These are phyloP conservation scores for Talaromyces sp. DNA, from an alignment of 2,329 filamentous ascomycete genomes.

Conservation along the genomic window DNA sequence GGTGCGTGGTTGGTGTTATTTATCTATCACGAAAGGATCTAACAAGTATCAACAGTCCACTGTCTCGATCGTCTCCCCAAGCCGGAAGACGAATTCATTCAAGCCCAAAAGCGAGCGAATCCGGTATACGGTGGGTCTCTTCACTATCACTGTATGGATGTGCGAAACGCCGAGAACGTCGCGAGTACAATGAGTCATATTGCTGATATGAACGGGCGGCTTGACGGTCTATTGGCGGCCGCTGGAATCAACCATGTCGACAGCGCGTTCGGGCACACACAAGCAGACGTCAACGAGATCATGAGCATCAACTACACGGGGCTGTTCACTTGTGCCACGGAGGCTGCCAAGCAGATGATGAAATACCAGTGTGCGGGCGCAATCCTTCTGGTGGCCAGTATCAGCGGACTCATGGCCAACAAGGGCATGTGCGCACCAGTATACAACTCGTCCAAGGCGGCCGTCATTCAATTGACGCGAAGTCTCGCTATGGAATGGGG, in stretches of 20 bases:
- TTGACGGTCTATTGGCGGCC: slow-evolving; percentile 39
- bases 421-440: slow-evolving; percentile 38
- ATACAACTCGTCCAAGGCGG: slow-evolving; percentile 52
- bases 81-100: slow-evolving; percentile 38
- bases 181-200: slow-evolving; percentile 30
- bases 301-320: slow-evolving; percentile 47
- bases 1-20: slow-evolving; percentile 19
- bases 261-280: slow-evolving; percentile 35
- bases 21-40: background rate
- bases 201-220: slow-evolving; percentile 26
- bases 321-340: slow-evolving; percentile 43
- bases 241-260: slow-evolving; percentile 39
- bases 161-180: slow-evolving; percentile 33
- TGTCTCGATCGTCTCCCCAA: slow-evolving; percentile 40
- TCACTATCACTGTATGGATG: slow-evolving; percentile 43
- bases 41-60: slow-evolving; percentile 33
- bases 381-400: slow-evolving; percentile 46
- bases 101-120: slow-evolving; percentile 31
- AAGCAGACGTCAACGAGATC: slow-evolving; percentile 36
- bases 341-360: slow-evolving; percentile 44
- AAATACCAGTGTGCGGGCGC: slow-evolving; percentile 44
- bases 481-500: slow-evolving; percentile 51
- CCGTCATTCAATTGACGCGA: slow-evolving; percentile 46
- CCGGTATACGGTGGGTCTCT: slow-evolving; percentile 34
- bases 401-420: slow-evolving; percentile 47